A percentile compares a stretch with the other conserved stretches of the same genome.
Conservation (phyloP, 345 rosid genomes). For the Salix arbutifolia region DNA sequence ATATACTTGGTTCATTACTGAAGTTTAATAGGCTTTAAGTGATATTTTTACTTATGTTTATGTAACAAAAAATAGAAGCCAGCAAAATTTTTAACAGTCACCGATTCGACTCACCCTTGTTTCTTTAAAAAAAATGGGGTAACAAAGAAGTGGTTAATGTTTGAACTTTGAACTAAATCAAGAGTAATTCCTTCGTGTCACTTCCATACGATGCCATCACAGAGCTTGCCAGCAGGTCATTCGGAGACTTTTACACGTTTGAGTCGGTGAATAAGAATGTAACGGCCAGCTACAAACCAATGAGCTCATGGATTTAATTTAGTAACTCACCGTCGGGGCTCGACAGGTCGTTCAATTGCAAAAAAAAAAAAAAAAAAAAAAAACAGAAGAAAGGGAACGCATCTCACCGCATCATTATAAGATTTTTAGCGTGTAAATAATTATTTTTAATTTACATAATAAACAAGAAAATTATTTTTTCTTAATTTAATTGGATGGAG, state of each 20-base stretch:
- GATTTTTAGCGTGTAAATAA: background rate
- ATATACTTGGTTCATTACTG: too few species aligned
- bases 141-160: too few species aligned
- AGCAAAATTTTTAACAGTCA: too few species aligned
- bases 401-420: background rate
- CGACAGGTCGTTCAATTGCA: conserved; percentile 48
- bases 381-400: conserved; percentile 33
- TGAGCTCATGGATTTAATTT: conserved; percentile 28
- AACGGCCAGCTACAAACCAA: conserved; percentile 35
- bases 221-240: background rate
- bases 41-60: too few species aligned
- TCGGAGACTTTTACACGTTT: conserved; percentile 20
- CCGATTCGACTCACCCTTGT: too few species aligned
- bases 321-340: conserved; percentile 11
- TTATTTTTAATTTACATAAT: background rate
- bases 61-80: too few species aligned
- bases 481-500: background rate
- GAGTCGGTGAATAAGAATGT: conserved; percentile 35
- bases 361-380: background rate
- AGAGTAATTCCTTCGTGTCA: background rate
- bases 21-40: too few species aligned
- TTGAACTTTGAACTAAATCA: too few species aligned
- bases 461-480: background rate
- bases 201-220: background rate
- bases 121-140: too few species aligned